These are phyloP conservation scores for Ophiocordyceps sinensis DNA, from an alignment of 2,329 filamentous ascomycete species.

Conservation along the genomic window DNA sequence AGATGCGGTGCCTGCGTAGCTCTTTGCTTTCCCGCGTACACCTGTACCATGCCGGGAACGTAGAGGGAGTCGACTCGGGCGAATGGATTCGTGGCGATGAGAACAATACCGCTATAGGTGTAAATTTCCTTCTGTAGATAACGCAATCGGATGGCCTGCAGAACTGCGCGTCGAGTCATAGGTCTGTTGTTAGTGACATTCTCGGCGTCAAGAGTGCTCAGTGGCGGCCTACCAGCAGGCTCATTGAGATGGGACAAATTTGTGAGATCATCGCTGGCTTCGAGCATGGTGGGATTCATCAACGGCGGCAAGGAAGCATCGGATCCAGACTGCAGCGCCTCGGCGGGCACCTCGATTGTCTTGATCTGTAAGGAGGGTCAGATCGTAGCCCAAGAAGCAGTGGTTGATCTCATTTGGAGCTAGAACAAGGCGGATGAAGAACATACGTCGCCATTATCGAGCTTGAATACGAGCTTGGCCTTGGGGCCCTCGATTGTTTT, in stretches of 20 bases:
- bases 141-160: conserved; percentile 93
- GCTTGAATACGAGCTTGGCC: conserved; percentile 71
- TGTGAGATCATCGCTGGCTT: conserved; percentile 95
- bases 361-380: conserved; percentile 43
- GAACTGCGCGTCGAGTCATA: conserved; percentile 39
- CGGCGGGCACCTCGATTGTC: conserved; percentile 60
- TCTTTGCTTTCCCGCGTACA: conserved; percentile 93
- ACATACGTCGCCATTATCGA: conserved; percentile 82
- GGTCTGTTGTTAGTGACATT: conserved; percentile 9
- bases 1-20: conserved; percentile 94
- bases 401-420: not conserved
- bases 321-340: conserved; percentile 62
- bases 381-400: not conserved
- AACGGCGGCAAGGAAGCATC: conserved; percentile 73
- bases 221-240: conserved; percentile 58
- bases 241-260: conserved; percentile 97
- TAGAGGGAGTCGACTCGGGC: conserved; percentile 95
- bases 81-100: conserved; percentile 97
- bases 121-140: conserved; percentile 99
- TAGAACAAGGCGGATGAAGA: not conserved
- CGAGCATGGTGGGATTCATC: conserved; percentile 97
- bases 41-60: conserved; percentile 98
- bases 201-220: conserved; percentile 1
- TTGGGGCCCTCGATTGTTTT: conserved; percentile 77
- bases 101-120: conserved; percentile 96